These are phyloP conservation scores for Pleurotus tuoliensis DNA, from an alignment of 768 basidiomycete genomes.

Conservation along the genomic window DNA sequence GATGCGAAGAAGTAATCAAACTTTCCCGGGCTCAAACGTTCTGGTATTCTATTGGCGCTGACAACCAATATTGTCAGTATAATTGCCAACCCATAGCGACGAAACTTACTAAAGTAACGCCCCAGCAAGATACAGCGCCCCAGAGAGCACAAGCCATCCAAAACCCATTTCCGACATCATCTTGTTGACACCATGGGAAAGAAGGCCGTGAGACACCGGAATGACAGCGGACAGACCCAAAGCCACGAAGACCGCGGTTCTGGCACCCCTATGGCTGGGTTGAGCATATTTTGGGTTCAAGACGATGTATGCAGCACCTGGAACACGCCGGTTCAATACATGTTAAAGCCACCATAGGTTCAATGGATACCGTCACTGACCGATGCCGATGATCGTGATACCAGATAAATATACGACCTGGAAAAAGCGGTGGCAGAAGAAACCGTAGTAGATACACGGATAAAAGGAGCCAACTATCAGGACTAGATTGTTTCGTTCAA, in stretches of 20 bases:
- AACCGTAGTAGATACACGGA: slow-evolving; percentile 75
- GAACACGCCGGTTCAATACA: slow-evolving; percentile 15
- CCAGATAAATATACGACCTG: slow-evolving; percentile 52
- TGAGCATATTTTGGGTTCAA: slow-evolving; percentile 75
- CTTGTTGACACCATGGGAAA: slow-evolving; percentile 52
- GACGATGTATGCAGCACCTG: slow-evolving; percentile 72
- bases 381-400: slow-evolving; percentile 51
- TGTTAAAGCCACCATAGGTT: slow-evolving; percentile 14
- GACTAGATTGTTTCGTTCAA: slow-evolving; percentile 24
- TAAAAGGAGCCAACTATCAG: slow-evolving; percentile 78
- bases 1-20: slow-evolving; percentile 80
- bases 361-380: slow-evolving; percentile 37
- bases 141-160: slow-evolving; percentile 65
- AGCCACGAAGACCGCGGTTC: slow-evolving; percentile 75
- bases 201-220: slow-evolving; percentile 63
- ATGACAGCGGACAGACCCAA: slow-evolving; percentile 69
- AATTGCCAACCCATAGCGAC: slow-evolving; percentile 10
- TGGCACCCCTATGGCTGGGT: slow-evolving; percentile 68
- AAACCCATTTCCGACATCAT: slow-evolving; percentile 65
- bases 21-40: slow-evolving; percentile 65
- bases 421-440: slow-evolving; percentile 58
- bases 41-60: slow-evolving; percentile 84
- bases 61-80: slow-evolving; percentile 20
- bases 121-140: slow-evolving; percentile 72
- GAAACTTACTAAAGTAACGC: slow-evolving; percentile 77